Evolutionary conservation across 2,329 filamentous ascomycete genomes (phyloP).

Genomic region (Ascosphaera pollenicola): DNA sequence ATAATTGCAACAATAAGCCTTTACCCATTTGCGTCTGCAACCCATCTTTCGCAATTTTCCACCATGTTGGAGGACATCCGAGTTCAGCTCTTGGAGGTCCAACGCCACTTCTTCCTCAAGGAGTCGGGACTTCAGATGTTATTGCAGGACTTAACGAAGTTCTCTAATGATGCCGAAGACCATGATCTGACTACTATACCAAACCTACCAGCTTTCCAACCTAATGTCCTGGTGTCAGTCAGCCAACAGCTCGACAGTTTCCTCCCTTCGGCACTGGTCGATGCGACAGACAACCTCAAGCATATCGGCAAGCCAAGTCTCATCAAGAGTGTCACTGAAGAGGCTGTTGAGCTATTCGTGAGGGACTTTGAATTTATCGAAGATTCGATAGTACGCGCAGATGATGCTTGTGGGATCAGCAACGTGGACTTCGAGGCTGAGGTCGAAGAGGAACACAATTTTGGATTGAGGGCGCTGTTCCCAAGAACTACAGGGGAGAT

Average conservation of each 20-base stretch:
- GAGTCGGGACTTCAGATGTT: slow-evolving; percentile 52
- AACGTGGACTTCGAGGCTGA: slow-evolving; percentile 10
- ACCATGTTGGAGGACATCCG: slow-evolving; percentile 25
- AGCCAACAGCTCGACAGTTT: slow-evolving; percentile 74
- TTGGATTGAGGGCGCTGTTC: slow-evolving; percentile 31
- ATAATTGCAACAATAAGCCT: slow-evolving; percentile 16
- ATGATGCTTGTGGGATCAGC: slow-evolving; percentile 24
- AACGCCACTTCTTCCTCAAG: slow-evolving; percentile 50
- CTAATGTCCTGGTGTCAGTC: slow-evolving; percentile 37
- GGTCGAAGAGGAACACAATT: slow-evolving; percentile 11
- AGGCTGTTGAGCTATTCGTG: slow-evolving; percentile 67
- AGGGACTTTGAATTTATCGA: slow-evolving; percentile 58
- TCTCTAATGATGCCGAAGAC: slow-evolving; percentile 3
- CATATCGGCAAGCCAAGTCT: slow-evolving; percentile 49
- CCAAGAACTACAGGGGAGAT: slow-evolving; percentile 44
- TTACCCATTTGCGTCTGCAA: slow-evolving; percentile 38
- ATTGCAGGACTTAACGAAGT: slow-evolving; percentile 32
- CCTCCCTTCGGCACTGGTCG: slow-evolving; percentile 77
- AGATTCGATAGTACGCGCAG: slow-evolving; percentile 34
- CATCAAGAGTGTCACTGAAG: slow-evolving; percentile 55
- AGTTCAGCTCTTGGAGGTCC: slow-evolving; percentile 38
- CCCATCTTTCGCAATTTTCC: slow-evolving; percentile 34
- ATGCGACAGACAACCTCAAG: slow-evolving; percentile 64
- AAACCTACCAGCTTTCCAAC: slow-evolving; percentile 34
- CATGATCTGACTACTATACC: slow-evolving; percentile 28